These are phyloP conservation scores for Leccinum arenicola DNA, from an alignment of 768 basidiomycete species.

Conservation along the genomic window DNA sequence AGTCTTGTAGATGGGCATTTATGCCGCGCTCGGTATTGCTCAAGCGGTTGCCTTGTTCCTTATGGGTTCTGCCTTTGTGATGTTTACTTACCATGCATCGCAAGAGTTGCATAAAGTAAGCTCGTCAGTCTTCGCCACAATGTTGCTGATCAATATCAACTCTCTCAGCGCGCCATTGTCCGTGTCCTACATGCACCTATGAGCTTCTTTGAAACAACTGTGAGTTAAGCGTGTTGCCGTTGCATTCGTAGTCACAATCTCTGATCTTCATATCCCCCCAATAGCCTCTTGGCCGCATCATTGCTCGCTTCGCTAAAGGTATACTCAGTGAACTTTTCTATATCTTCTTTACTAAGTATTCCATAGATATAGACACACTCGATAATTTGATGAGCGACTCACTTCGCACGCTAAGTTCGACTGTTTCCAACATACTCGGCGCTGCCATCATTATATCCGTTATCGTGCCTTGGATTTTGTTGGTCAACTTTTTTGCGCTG, in stretches of 20 bases:
- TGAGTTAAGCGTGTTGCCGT: slow-evolving; percentile 27
- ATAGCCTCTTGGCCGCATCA: slow-evolving; percentile 79
- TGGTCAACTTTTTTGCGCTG: slow-evolving; percentile 61
- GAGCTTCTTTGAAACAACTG: slow-evolving; percentile 88
- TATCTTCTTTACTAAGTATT: background rate
- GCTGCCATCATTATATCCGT: slow-evolving; percentile 78
- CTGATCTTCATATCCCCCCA: slow-evolving; percentile 5
- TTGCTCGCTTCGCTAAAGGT: slow-evolving; percentile 89
- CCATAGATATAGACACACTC: slow-evolving; percentile 68
- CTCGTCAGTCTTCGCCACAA: background rate
- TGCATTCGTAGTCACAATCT: background rate
- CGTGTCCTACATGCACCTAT: slow-evolving; percentile 83
- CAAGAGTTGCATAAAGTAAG: slow-evolving; percentile 58
- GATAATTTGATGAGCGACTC: slow-evolving; percentile 77
- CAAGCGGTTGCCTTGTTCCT: slow-evolving; percentile 70
- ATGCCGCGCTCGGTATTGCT: slow-evolving; percentile 66
- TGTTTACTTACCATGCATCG: slow-evolving; percentile 78
- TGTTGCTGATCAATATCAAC: background rate
- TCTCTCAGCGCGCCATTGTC: slow-evolving; percentile 50
- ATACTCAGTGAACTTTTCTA: slow-evolving; percentile 1
- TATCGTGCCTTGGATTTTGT: slow-evolving; percentile 80
- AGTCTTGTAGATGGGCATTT: slow-evolving; percentile 67
- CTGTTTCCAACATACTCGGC: slow-evolving; percentile 63
- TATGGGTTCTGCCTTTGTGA: slow-evolving; percentile 61
- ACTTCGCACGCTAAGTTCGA: slow-evolving; percentile 67